Percentiles rank a stretch among this genome's conserved stretches.
phyloP scores from a whole-genome alignment of 257 asterid genomes.

The Nemophila menziesii region DNA sequence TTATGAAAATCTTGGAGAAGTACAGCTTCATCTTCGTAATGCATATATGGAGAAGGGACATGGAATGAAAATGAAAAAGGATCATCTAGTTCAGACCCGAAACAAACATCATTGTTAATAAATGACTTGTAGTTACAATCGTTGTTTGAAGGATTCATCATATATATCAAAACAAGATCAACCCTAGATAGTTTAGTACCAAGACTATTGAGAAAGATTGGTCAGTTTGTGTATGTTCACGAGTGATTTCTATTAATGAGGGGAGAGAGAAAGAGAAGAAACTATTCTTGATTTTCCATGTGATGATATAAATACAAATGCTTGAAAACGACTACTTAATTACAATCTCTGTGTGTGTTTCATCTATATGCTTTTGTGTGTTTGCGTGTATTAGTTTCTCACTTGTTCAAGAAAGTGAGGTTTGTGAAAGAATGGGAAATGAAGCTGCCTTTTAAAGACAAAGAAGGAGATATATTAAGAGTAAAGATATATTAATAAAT shows the following conservation, averaged over 20 bases:
- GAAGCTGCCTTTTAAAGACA: too few relatives aligned
- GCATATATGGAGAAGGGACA: constrained; percentile 30
- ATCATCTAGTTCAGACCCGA: constrained; percentile 8
- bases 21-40: constrained; percentile 23
- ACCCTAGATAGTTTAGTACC: constrained; percentile 4
- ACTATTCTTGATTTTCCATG: constrained; percentile 9
- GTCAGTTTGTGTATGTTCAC: constrained; percentile 1
- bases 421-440: too few relatives aligned
- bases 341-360: background rate
- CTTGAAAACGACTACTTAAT: constrained; percentile 16
- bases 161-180: background rate
- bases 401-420: too few relatives aligned
- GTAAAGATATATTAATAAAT: too few relatives aligned
- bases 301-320: background rate
- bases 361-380: constrained; percentile 2
- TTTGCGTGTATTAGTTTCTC: background rate
- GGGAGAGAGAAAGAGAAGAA: too few relatives aligned
- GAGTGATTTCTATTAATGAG: constrained; percentile 1
- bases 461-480: too few relatives aligned
- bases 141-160: constrained; percentile 25
- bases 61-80: constrained; percentile 10
- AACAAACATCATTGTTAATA: constrained; percentile 13
- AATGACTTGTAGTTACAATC: constrained; percentile 16
- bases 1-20: constrained; percentile 23
- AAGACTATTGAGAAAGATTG: constrained; percentile 9